Evolutionary conservation across 768 basidiomycete genomes (phyloP).

Genomic region (Scleroderma citrinum): DNA sequence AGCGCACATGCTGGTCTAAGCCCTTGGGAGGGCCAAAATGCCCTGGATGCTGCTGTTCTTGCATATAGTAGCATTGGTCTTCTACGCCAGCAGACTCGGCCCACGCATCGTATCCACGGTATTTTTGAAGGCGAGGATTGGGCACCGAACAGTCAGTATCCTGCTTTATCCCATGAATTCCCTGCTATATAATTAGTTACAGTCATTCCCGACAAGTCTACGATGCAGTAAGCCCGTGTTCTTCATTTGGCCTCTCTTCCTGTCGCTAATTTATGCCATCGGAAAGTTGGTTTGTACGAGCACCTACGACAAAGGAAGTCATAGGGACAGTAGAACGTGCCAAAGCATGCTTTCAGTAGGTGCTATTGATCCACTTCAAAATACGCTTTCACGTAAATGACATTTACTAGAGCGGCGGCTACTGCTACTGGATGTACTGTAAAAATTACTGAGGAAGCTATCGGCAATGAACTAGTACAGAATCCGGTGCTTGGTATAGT

Average conservation of each 20-base stretch:
- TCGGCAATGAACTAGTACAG: constrained; percentile 56
- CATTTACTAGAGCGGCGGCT: constrained; percentile 49
- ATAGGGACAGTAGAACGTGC: constrained; percentile 54
- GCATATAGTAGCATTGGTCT: constrained; percentile 76
- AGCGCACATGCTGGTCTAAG: constrained; percentile 76
- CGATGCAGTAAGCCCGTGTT: constrained; percentile 48
- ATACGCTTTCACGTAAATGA: neutral
- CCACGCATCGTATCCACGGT: constrained; percentile 75
- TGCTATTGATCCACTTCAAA: neutral
- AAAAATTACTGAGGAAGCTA: constrained; percentile 32
- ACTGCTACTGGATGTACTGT: constrained; percentile 60
- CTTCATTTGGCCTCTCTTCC: neutral
- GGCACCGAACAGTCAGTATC: constrained; percentile 59
- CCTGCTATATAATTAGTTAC: neutral
- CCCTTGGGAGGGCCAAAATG: constrained; percentile 83
- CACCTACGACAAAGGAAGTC: constrained; percentile 59
- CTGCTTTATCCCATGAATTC: neutral
- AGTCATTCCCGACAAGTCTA: constrained; percentile 84
- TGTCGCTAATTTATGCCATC: neutral
- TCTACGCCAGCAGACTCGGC: constrained; percentile 75
- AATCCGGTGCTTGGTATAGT: constrained; percentile 54
- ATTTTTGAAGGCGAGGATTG: constrained; percentile 72
- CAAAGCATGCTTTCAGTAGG: constrained; percentile 67
- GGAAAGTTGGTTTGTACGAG: constrained; percentile 64
- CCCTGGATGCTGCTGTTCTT: constrained; percentile 79